These are phyloP conservation scores for Teunomyces cretensis DNA, from an alignment of 805 yeast species.

Conservation along the genomic window DNA sequence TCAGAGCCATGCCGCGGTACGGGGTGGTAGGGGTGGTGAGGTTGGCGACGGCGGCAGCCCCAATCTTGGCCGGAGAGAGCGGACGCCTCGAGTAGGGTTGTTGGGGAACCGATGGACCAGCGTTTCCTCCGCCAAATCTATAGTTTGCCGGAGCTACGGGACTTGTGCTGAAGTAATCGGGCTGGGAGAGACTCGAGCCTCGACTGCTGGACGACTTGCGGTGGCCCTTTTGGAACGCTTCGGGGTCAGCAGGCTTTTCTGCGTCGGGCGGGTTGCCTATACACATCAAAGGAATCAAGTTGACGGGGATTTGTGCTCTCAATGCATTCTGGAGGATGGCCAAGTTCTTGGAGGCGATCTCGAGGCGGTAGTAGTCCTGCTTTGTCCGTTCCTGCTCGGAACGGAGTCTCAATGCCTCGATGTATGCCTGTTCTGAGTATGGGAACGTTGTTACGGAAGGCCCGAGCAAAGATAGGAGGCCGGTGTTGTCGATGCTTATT, in stretches of 20 bases:
- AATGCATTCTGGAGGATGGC: slow-evolving; percentile 63
- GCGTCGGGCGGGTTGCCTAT: slow-evolving; percentile 15
- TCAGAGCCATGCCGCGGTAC: slow-evolving; percentile 19
- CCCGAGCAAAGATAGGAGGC: slow-evolving; percentile 47
- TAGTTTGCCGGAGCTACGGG: slow-evolving; percentile 34
- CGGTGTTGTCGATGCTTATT: slow-evolving; percentile 11
- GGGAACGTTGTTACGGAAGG: slow-evolving; percentile 53
- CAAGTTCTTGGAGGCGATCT: slow-evolving; percentile 56
- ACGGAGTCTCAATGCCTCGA: slow-evolving; percentile 57
- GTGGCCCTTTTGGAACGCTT: slow-evolving; percentile 7
- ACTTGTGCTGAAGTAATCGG: slow-evolving; percentile 26
- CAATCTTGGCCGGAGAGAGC: slow-evolving; percentile 67
- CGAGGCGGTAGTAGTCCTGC: slow-evolving; percentile 73
- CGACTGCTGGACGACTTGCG: slow-evolving; percentile 7
- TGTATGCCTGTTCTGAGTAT: slow-evolving; percentile 54
- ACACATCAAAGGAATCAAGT: slow-evolving; percentile 62
- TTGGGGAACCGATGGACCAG: slow-evolving; percentile 9
- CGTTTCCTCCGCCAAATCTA: slow-evolving; percentile 30
- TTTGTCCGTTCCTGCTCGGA: slow-evolving; percentile 79
- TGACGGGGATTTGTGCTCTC: slow-evolving; percentile 60
- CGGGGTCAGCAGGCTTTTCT: background rate
- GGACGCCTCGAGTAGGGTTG: slow-evolving; percentile 34
- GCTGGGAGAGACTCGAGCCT: slow-evolving; percentile 6
- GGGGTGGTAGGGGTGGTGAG: slow-evolving; percentile 38
- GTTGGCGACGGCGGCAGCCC: slow-evolving; percentile 68